Evolutionary conservation across 306 rosid species (phyloP), one percentile per base, ranked within the genome.

Genomic region (Prunus campanulata): DNA sequence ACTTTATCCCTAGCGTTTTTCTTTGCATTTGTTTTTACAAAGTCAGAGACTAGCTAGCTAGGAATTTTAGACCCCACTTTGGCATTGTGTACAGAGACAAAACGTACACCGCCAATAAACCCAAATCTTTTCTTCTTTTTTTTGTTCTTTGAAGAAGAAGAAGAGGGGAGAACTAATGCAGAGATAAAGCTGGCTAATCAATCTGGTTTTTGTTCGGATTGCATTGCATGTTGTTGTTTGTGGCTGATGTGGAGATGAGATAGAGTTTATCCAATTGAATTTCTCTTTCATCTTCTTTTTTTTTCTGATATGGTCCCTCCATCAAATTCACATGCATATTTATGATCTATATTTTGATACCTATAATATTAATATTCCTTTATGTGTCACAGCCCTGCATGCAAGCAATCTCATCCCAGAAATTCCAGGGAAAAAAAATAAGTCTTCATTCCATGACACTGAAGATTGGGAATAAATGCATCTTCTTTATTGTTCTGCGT

Each of bases 211-310:
- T 25, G 30, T 66, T 57, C 24, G 67, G 68, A 72, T 72, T 72
- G 67, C 18, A 64, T 70, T 60, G 55, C 66, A 75, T 54, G 47
- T 20, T 62, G 10, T 39, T 57, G 24, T 56, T 68, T 74, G 60
- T 81, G 78, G 90, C 81, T 87, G 91, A 86, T 81, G 88, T 73
- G 88, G 88, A 74, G 86, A 74, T 70, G 79, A 88, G 86, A 81
- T 77, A 57, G 90, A 64, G 89, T 86, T 78, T 78, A 88, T 88
- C 93, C 88, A 80, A 72, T 73, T 65, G 55, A 70, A 59, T 77
- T 74, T 85, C 82, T 78, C 79, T 74, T 77, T 35, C 39, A 1
- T 35, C 6, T 35, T 35, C 39, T 84, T 81, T 50, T 50, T 50
- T 70, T 51, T 6, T 39, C 44, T 68, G 32, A 22, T 29, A 85